phyloP scores from a whole-genome alignment of 2,329 filamentous ascomycete genomes.

The Hypoxylon sp. region DNA sequence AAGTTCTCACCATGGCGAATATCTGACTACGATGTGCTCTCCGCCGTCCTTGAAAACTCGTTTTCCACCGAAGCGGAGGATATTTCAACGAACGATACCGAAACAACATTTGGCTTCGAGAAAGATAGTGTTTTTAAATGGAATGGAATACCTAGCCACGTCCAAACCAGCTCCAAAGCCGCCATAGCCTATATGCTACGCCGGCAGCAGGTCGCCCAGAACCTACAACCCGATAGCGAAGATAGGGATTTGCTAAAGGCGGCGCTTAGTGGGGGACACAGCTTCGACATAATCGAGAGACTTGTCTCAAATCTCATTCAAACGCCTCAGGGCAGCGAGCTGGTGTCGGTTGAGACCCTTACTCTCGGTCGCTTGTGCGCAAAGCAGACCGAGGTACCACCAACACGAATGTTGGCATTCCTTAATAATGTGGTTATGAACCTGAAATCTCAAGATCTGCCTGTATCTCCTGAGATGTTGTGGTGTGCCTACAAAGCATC shows the following conservation, averaged over 20 bases:
- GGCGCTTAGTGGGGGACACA: conserved; percentile 20
- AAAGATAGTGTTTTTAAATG: conserved; percentile 26
- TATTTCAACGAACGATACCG: background rate
- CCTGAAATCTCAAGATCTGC: conserved; percentile 39
- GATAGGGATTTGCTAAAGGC: conserved; percentile 10
- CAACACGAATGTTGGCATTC: conserved; percentile 47
- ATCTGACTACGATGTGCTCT: conserved; percentile 55
- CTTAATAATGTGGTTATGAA: conserved; percentile 53
- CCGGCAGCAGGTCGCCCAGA: conserved; percentile 26
- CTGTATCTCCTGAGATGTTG: conserved; percentile 44
- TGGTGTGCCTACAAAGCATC: conserved; percentile 46
- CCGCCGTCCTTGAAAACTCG: conserved; percentile 47
- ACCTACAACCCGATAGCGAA: background rate
- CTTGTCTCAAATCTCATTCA: conserved; percentile 35
- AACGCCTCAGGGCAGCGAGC: conserved; percentile 31
- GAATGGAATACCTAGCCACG: conserved; percentile 44
- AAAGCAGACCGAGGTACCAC: conserved; percentile 24
- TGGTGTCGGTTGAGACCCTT: conserved; percentile 17
- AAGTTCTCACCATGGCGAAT: conserved; percentile 50
- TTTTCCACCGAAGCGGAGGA: background rate
- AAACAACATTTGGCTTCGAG: background rate
- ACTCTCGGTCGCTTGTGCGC: conserved; percentile 6
- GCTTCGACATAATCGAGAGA: conserved; percentile 39
- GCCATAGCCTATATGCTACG: conserved; percentile 43
- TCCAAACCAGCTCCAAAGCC: conserved; percentile 25